Evolutionary conservation across 345 rosid genomes (phyloP), one percentile per base, ranked within the genome.

Genomic region (Orychophragmus violaceus): DNA sequence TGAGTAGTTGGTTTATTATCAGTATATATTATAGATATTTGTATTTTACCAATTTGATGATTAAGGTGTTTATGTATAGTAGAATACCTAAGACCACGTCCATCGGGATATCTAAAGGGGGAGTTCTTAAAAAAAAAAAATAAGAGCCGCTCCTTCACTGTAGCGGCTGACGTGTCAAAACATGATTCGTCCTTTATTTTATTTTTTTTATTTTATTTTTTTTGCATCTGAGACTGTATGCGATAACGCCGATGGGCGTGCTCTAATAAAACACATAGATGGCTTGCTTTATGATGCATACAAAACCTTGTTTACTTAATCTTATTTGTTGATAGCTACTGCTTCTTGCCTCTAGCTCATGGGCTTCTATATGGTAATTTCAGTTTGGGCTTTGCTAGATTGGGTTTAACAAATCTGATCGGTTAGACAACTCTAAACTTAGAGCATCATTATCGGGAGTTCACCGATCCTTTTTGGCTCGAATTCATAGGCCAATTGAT

Each of bases 321-420:
- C 51, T 60, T 52, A 19, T 27, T 60, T 60, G 58, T 28, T 30
- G 27, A 17, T 32, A 41, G 51, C 57, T 66, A 59, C 68, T 44
- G 44, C 21, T 19, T 64, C 29, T 37, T 72, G 45, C 69, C 46
- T 67, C 59, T 54, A 62, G 21, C 35, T 51, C 59, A 45, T 74
- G 74, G 59, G 52, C 59, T 68, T 23, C 35, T 60, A 5, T 23
- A 54, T 52, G 74, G 33, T 14, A 30, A 67, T 44, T 60, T 62
- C 50, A 45, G 68, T 55, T 45, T 68, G 78, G 78, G 69, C 39
- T 74, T 28, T 52, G 45, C 53, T 52, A 24, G 49, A 58, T 59
- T 37, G 55, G 55, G 12, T 72, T 57, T 28, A 39, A 17, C 28
- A 30, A 59, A 59, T 30, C 41, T 61, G 50, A 42, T n/a, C n/a